Base-by-base conservation (phyloP, 2,329 filamentous ascomycete genomes). In the Mollisiaceae sp. region DNA sequence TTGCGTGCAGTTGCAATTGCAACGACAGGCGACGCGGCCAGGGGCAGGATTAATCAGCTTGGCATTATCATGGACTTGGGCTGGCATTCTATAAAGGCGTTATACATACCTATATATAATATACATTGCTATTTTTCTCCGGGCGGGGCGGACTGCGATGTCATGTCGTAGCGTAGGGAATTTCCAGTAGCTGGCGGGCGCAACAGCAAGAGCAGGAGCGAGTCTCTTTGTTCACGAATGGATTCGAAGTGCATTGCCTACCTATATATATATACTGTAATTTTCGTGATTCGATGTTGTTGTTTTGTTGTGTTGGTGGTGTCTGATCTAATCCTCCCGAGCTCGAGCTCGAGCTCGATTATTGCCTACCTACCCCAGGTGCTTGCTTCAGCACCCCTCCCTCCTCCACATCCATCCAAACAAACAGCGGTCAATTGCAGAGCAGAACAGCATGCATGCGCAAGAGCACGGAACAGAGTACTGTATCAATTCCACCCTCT, bases 231-330 rank as follows among this genome's bases (percentile, higher is more conserved):
- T 50, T 50, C 45, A 22, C 22, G 18, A 50, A 50, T 50, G 65
- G 65, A 66, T 47, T 62, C 59, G 45, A 43, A 56, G 36, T 62
- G 36, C 35, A 62, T 20, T n/a, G 43, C n/a, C 18, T 45, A 4
- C n/a, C n/a, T n/a, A n/a, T n/a, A n/a, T n/a, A n/a, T n/a, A n/a
- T n/a, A n/a, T n/a, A n/a, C n/a, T 18, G 43, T 22, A 22, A 24
- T 2, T 50, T 20, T 22, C 6, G 45, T 50, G n/a, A 50, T 20
- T 32, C 27, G 6, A 32, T 32, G 27, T 32, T 32, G 3, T n/a
- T n/a, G n/a, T n/a, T n/a, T n/a, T n/a, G n/a, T n/a, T n/a, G n/a
- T n/a, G n/a, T n/a, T n/a, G n/a, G n/a, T n/a, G n/a, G n/a, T n/a
- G n/a, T 32, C 3, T 32, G 27, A 6, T 32, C 27, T 32, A 6